Base-by-base conservation (phyloP, 2,329 filamentous ascomycete genomes). In the Arachnopeziza araneosa region DNA sequence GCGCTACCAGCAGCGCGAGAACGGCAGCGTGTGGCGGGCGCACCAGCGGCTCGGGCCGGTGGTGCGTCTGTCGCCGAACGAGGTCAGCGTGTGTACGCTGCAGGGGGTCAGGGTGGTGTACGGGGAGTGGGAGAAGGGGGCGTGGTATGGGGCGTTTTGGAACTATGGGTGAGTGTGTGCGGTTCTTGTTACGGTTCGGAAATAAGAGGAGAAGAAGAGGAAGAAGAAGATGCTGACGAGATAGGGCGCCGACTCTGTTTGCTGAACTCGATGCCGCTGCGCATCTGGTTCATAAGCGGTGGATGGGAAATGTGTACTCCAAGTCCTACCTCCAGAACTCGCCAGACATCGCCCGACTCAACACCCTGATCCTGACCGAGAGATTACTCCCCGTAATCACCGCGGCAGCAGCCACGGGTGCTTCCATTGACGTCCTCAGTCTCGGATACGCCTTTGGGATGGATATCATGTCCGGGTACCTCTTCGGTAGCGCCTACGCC, bases 231-330 rank as follows among this genome's bases (percentile, higher is more conserved):
- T n/a, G n/a, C n/a, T n/a, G n/a, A n/a, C n/a, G n/a, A n/a, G n/a
- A n/a, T n/a, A 32, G 36, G 17, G 17, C 12, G 5, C 36, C 36
- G 3, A 5, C 36, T 14, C 17, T 44, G 36, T 5, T 57, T n/a
- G 24, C 56, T 48, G 26, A 52, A 23, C 30, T 52, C 21, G 22
- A 57, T 9, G 26, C 50, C 19, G 50, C 81, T 55, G 74, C 81
- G 8, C 91, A 96, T 72, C 87, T 88, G 0, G 75, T 78, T 21
- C 80, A 89, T 44, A 95, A 93, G 72, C 84, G 89, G 22, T 89
- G 93, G 83, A 75, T 96, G 50, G 88, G 88, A 57, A 87, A 92
- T 68, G 82, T 91, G 56, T 96, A 95, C 75, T 91, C 90, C 63
- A 96, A 95, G 70, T 90, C 89, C 0, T 85, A 79, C 55, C 76